A percentile compares a stretch with the other conserved stretches of the same genome.
These are phyloP conservation scores for Protomyces gravidus DNA, from an alignment of 1,139 yeast species.

Conservation along the genomic window DNA sequence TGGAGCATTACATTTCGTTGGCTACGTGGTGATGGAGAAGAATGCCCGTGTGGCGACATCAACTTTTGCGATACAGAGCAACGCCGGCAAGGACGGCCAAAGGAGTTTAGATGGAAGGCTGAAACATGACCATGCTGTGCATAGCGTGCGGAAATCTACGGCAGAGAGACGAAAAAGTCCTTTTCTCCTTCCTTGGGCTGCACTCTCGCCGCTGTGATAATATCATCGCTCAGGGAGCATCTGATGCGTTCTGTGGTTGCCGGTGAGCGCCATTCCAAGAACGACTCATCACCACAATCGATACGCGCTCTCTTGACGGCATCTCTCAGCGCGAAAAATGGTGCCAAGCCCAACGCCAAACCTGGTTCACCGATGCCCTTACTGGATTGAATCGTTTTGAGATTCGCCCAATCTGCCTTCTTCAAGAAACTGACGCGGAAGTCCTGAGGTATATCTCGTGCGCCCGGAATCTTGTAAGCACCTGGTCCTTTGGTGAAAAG, in stretches of 20 bases:
- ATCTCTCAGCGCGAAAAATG: conserved; percentile 47
- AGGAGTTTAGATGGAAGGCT: conserved; percentile 18
- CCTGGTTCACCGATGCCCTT: conserved; percentile 52
- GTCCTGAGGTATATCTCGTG: conserved; percentile 46
- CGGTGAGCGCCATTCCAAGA: conserved; percentile 41
- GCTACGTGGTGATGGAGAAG: conserved; percentile 12
- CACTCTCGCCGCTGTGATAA: conserved; percentile 40
- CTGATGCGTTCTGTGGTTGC: conserved; percentile 48
- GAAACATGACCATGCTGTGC: not conserved
- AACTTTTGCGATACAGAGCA: conserved; percentile 19
- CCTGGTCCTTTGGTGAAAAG: conserved; percentile 50
- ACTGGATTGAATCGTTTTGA: conserved; percentile 46
- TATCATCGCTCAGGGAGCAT: conserved; percentile 42
- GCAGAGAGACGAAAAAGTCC: conserved; percentile 40
- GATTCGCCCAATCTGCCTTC: conserved; percentile 45
- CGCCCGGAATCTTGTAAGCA: conserved; percentile 49
- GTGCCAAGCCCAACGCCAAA: conserved; percentile 45
- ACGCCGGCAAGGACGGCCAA: conserved; percentile 18
- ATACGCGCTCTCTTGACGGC: conserved; percentile 42
- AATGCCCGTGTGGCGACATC: conserved; percentile 8
- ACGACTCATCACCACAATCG: conserved; percentile 29
- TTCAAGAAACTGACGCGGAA: conserved; percentile 45
- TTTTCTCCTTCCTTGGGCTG: conserved; percentile 41
- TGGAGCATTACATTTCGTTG: conserved; percentile 27
- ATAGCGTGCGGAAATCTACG: not conserved